These are phyloP conservation scores for Lagenidium sp. DNA, from an alignment of 352 stramenopile genomes.

Conservation along the genomic window DNA sequence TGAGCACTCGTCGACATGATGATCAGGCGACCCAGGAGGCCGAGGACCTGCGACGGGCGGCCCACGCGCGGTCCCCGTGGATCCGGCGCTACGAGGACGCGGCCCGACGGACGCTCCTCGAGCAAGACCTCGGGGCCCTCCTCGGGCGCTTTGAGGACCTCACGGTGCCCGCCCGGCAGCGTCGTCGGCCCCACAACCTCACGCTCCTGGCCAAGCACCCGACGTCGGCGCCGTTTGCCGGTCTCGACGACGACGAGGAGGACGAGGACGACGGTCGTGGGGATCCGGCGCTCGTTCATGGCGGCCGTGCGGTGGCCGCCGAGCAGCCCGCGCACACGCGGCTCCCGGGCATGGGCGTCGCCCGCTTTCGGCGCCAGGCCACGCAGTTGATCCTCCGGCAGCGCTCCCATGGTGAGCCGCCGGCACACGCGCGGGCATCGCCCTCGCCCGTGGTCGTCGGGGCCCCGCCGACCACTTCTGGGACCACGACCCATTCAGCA, in stretches of 20 bases:
- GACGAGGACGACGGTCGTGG: conserved; percentile 1
- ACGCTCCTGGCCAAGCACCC: conserved; percentile 10
- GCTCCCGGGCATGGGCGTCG: conserved; percentile 9
- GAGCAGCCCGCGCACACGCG: not conserved
- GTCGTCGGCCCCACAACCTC: conserved; percentile 9
- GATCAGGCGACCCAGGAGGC: no score
- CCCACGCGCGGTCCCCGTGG: conserved; percentile 7
- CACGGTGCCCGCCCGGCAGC: not conserved
- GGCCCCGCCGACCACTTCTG: not conserved
- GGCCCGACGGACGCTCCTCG: conserved; percentile 7
- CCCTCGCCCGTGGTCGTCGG: not conserved
- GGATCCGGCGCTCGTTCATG: not conserved
- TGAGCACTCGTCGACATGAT: no score
- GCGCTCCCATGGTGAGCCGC: not conserved
- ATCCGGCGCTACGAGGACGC: conserved; percentile 9
- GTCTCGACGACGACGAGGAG: conserved; percentile 9
- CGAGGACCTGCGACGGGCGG: no score
- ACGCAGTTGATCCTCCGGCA: conserved; percentile 14
- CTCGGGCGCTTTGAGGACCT: conserved; percentile 9
- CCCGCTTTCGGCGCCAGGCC: conserved; percentile 8
- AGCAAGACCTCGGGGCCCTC: conserved; percentile 8
- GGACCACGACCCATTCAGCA: not conserved
- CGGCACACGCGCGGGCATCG: conserved; percentile 2
- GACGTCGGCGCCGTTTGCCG: conserved; percentile 10
- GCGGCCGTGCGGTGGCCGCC: not conserved